These are phyloP conservation scores for Apiospora kogelbergensis DNA, from an alignment of 2,329 filamentous ascomycete genomes.

Conservation along the genomic window DNA sequence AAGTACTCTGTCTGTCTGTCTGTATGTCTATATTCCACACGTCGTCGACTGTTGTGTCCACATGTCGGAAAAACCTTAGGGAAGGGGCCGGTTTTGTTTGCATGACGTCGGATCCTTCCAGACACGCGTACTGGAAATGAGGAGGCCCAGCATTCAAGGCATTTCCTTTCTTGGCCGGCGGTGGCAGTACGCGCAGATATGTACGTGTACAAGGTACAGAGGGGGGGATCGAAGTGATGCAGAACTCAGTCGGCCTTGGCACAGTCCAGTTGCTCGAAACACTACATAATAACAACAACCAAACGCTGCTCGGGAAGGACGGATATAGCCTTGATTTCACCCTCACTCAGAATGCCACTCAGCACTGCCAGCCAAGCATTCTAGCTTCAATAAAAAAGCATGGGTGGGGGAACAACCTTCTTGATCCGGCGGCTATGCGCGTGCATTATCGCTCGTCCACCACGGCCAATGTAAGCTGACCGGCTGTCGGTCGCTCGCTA, in stretches of 20 bases:
- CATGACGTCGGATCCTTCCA: neutral
- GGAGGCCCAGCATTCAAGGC: neutral
- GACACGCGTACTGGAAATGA: slow-evolving; percentile 3
- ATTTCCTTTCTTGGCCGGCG: neutral
- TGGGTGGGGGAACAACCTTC: neutral
- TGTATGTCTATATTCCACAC: neutral
- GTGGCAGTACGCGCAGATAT: neutral
- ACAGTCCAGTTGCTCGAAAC: neutral
- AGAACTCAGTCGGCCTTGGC: neutral
- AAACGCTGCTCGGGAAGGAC: neutral
- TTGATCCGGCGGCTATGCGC: neutral
- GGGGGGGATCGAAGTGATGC: neutral
- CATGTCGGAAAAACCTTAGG: too few relatives aligned
- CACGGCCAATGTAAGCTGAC: neutral
- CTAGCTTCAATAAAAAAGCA: neutral
- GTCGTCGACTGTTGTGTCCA: too few relatives aligned
- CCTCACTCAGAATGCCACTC: neutral
- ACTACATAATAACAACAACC: neutral
- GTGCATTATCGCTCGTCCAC: neutral
- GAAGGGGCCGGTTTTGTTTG: neutral
- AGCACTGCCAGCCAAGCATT: neutral
- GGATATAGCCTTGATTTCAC: neutral
- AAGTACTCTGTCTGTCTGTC: too few relatives aligned
- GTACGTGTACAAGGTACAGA: neutral
- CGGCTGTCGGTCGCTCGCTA: too few relatives aligned